Evolutionary conservation across 371 early-diverging fungal species (phyloP).

Genomic region (Mucor piriformis): DNA sequence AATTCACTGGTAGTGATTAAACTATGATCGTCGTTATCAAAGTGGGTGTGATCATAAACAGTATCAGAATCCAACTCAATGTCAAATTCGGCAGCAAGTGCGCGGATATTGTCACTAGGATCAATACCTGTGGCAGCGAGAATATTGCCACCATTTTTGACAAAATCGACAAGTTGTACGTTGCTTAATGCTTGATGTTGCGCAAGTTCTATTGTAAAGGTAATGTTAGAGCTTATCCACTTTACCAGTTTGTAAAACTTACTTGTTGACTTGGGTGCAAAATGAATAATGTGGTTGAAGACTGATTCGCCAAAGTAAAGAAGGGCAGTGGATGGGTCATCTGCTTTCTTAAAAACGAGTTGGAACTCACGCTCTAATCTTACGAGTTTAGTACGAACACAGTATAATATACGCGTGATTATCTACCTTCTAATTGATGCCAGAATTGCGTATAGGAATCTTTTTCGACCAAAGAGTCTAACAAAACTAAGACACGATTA

Average conservation of each 20-base stretch:
- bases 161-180: slow-evolving; percentile 77
- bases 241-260: slow-evolving; percentile 8
- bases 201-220: slow-evolving; percentile 23
- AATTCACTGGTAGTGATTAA: slow-evolving; percentile 36
- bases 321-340: slow-evolving; percentile 27
- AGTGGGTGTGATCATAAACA: slow-evolving; percentile 74
- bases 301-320: slow-evolving; percentile 54
- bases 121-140: slow-evolving; percentile 70
- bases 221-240: background rate
- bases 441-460: slow-evolving; percentile 63
- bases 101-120: slow-evolving; percentile 71
- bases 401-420: background rate
- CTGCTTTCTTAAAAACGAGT: slow-evolving; percentile 54
- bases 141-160: slow-evolving; percentile 92
- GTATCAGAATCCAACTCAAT: slow-evolving; percentile 75
- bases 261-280: slow-evolving; percentile 71
- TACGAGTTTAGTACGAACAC: background rate
- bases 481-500: slow-evolving; percentile 70
- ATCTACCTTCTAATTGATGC: slow-evolving; percentile 65
- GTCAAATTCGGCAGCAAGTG: slow-evolving; percentile 85
- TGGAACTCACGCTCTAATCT: slow-evolving; percentile 66
- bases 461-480: slow-evolving; percentile 64
- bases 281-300: slow-evolving; percentile 74
- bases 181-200: slow-evolving; percentile 55
- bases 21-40: slow-evolving; percentile 43